Conservation (phyloP, 305 asterid species). For the Nicotiana rustica region DNA sequence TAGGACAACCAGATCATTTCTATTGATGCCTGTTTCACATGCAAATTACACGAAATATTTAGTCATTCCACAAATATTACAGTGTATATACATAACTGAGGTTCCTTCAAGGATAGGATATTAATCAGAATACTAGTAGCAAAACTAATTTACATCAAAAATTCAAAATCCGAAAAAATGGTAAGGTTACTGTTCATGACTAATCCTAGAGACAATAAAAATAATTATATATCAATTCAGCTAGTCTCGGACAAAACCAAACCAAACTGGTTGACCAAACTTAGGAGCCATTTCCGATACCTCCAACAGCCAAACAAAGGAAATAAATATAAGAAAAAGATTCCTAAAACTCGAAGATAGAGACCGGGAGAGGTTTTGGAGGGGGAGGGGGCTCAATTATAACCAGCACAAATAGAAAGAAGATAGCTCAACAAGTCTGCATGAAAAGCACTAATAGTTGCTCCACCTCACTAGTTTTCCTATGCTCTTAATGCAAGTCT, state of each 20-base stretch:
- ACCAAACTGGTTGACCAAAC: neutral
- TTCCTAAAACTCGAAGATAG: neutral
- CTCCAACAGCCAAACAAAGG: neutral
- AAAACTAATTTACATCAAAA: constrained; percentile 14
- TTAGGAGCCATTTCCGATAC: neutral
- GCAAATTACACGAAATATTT: constrained; percentile 37
- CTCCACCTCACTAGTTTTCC: too few relatives aligned
- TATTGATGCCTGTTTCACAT: constrained; percentile 53
- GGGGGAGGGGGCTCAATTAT: too few relatives aligned
- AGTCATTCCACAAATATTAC: constrained; percentile 9
- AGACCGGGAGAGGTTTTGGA: too few relatives aligned
- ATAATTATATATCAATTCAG: neutral
- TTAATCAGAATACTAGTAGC: constrained; percentile 20
- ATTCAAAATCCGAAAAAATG: neutral
- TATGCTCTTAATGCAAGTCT: neutral
- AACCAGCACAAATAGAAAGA: too few relatives aligned
- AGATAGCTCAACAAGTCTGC: too few relatives aligned
- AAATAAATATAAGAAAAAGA: constrained; percentile 6
- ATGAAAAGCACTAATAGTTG: too few relatives aligned
- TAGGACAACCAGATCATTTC: constrained; percentile 53
- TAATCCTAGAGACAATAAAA: neutral
- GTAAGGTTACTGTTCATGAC: neutral
- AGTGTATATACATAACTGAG: constrained; percentile 14
- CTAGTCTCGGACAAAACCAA: constrained; percentile 5
- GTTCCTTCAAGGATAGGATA: neutral